Evolutionary conservation across 31 red algal species (phyloP).

Genomic region (Odonthalia washingtoniensis): DNA sequence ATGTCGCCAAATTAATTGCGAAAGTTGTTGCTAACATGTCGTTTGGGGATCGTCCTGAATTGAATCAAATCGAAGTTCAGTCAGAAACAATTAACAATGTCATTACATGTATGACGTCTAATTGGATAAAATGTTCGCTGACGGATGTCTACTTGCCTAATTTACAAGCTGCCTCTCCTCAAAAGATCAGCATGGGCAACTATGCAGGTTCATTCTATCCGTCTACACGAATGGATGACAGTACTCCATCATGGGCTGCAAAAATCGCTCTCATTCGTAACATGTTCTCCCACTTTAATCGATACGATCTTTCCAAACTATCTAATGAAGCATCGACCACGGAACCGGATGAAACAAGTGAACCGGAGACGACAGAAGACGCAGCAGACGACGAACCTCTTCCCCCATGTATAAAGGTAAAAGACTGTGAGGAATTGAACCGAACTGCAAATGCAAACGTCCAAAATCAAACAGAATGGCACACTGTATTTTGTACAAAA

Average conservation of each 20-base stretch:
- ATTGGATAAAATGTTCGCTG: slow-evolving; percentile 59
- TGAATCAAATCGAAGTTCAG: not conserved
- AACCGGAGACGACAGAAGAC: too few species aligned
- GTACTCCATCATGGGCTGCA: slow-evolving; percentile 41
- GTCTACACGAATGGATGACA: slow-evolving; percentile 13
- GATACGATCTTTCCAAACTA: slow-evolving; percentile 17
- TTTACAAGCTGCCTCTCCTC: not conserved
- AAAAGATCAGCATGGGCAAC: slow-evolving; percentile 54
- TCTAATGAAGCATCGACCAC: too few species aligned
- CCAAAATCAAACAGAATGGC: slow-evolving; percentile 29
- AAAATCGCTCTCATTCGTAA: slow-evolving; percentile 62
- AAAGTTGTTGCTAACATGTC: slow-evolving; percentile 42
- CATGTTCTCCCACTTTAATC: slow-evolving; percentile 67
- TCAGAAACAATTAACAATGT: slow-evolving; percentile 48
- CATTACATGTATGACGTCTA: slow-evolving; percentile 65
- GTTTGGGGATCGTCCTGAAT: slow-evolving; percentile 4
- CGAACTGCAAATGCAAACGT: slow-evolving; percentile 25
- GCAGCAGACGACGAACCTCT: too few species aligned
- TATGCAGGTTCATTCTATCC: slow-evolving; percentile 78
- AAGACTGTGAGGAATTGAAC: slow-evolving; percentile 53
- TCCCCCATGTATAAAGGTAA: slow-evolving; percentile 35
- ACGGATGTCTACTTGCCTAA: slow-evolving; percentile 49
- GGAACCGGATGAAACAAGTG: too few species aligned
- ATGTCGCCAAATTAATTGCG: slow-evolving; percentile 50
- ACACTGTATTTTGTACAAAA: slow-evolving; percentile 39